Evolutionary conservation across 805 yeast genomes (phyloP).

Genomic region (Candida fluviatilis): DNA sequence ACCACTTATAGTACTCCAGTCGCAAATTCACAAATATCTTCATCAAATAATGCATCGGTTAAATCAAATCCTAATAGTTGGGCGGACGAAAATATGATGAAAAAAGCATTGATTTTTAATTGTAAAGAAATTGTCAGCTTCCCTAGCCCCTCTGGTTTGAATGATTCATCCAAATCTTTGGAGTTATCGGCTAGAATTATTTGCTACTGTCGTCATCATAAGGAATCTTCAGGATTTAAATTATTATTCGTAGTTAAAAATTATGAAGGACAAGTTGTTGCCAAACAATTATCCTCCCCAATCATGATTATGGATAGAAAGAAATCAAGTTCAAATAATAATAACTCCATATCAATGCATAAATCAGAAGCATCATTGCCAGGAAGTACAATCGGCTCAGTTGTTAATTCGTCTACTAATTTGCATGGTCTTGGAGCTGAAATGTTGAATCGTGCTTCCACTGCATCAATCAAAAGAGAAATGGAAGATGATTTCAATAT

Average conservation of each 20-base stretch:
- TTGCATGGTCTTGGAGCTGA: slow-evolving; percentile 9
- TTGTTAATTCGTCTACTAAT: slow-evolving; percentile 19
- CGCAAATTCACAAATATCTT: slow-evolving; percentile 7
- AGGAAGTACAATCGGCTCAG: slow-evolving; percentile 8
- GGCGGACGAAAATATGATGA: slow-evolving; percentile 70
- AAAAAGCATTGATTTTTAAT: slow-evolving; percentile 86
- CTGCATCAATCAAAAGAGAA: slow-evolving; percentile 4
- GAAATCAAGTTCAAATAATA: slow-evolving; percentile 41
- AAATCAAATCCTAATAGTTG: slow-evolving; percentile 62
- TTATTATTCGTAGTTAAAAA: slow-evolving; percentile 66
- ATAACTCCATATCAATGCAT: slow-evolving; percentile 3
- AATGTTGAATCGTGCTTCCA: slow-evolving; percentile 5
- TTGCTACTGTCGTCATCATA: slow-evolving; percentile 95
- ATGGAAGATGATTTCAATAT: slow-evolving; percentile 5
- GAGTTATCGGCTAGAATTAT: slow-evolving; percentile 72
- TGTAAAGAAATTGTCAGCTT: slow-evolving; percentile 82
- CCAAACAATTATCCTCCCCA: slow-evolving; percentile 64
- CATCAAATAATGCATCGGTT: slow-evolving; percentile 19
- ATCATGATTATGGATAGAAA: slow-evolving; percentile 95
- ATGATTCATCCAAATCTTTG: slow-evolving; percentile 31
- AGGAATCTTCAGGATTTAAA: slow-evolving; percentile 81
- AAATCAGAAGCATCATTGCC: slow-evolving; percentile 13
- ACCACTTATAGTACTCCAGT: slow-evolving; percentile 3
- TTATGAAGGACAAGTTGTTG: slow-evolving; percentile 57
- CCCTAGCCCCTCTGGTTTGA: slow-evolving; percentile 53